Percentiles rank a stretch among this genome's conserved stretches.
Conservation (phyloP, 2,329 filamentous ascomycete species). For the Aureobasidium leucospermi region DNA sequence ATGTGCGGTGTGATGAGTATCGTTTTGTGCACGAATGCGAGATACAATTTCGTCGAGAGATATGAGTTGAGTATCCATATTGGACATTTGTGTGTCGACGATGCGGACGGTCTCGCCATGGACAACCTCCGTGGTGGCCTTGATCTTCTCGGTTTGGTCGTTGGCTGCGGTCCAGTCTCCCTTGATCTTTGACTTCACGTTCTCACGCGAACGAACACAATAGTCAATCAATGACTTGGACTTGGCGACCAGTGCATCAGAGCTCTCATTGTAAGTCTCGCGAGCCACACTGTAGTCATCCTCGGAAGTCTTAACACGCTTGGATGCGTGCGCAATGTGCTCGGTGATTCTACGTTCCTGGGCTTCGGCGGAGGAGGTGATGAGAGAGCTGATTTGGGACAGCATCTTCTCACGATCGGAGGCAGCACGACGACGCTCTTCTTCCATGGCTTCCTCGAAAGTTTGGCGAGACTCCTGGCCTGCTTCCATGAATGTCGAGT, state of each 20-base stretch:
- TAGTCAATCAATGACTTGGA: conserved; percentile 64
- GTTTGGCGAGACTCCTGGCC: conserved; percentile 59
- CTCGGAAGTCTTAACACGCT: conserved; percentile 33
- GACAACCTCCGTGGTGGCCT: conserved; percentile 74
- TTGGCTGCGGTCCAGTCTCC: conserved; percentile 78
- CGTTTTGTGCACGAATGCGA: conserved; percentile 73
- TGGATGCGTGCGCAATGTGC: conserved; percentile 57
- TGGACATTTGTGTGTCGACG: conserved; percentile 79
- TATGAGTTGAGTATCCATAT: conserved; percentile 81
- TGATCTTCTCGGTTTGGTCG: conserved; percentile 74
- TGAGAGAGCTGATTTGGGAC: conserved; percentile 66
- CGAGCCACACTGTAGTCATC: conserved; percentile 54
- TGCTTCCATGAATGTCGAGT: conserved; percentile 58
- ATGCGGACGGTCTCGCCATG: conserved; percentile 86
- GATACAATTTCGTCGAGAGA: conserved; percentile 86
- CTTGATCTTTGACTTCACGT: conserved; percentile 73
- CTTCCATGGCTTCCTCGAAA: conserved; percentile 62
- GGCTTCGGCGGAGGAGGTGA: conserved; percentile 64
- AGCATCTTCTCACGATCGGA: conserved; percentile 69
- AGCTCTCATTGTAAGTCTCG: conserved; percentile 58
- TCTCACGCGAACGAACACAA: conserved; percentile 65
- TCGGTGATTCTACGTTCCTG: conserved; percentile 66
- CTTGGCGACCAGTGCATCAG: conserved; percentile 66
- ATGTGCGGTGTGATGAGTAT: conserved; percentile 65
- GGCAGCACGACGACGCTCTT: conserved; percentile 66